Conservation (phyloP, 2,329 filamentous ascomycete genomes). For the Fusarium goolgardi region DNA sequence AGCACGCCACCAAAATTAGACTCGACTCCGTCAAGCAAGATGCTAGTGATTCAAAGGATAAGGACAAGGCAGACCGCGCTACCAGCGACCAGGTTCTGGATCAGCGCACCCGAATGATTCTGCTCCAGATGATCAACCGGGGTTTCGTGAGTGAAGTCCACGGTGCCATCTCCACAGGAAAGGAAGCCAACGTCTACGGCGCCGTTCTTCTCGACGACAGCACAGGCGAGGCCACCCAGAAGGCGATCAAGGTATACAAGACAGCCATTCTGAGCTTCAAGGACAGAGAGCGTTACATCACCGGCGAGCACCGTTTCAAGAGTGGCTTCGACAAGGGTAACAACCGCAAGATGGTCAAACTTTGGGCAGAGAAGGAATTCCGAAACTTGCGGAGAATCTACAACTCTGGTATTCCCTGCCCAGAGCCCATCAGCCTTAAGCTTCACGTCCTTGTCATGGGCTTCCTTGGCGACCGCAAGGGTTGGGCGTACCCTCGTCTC, state of each 20-base stretch:
- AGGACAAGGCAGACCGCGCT: constrained; percentile 92
- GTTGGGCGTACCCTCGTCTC: constrained; percentile 87
- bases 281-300: constrained; percentile 95
- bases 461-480: constrained; percentile 88
- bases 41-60: constrained; percentile 63
- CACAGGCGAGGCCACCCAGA: constrained; percentile 70
- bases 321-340: constrained; percentile 93
- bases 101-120: constrained; percentile 92
- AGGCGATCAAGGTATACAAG: constrained; percentile 99
- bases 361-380: constrained; percentile 99
- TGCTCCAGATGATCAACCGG: constrained; percentile 95
- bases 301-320: constrained; percentile 92
- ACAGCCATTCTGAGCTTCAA: constrained; percentile 98
- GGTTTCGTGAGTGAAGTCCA: constrained; percentile 91
- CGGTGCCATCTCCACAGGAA: constrained; percentile 94
- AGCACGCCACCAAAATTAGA: constrained; percentile 86
- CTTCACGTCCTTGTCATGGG: constrained; percentile 97
- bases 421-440: constrained; percentile 88
- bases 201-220: constrained; percentile 74
- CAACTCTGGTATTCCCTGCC: constrained; percentile 86
- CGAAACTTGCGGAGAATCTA: constrained; percentile 89
- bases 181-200: constrained; percentile 98
- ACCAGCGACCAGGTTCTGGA: constrained; percentile 96
- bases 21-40: constrained; percentile 73
- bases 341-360: constrained; percentile 95